Conservation (phyloP, 345 rosid genomes). For the Microcos paniculata region DNA sequence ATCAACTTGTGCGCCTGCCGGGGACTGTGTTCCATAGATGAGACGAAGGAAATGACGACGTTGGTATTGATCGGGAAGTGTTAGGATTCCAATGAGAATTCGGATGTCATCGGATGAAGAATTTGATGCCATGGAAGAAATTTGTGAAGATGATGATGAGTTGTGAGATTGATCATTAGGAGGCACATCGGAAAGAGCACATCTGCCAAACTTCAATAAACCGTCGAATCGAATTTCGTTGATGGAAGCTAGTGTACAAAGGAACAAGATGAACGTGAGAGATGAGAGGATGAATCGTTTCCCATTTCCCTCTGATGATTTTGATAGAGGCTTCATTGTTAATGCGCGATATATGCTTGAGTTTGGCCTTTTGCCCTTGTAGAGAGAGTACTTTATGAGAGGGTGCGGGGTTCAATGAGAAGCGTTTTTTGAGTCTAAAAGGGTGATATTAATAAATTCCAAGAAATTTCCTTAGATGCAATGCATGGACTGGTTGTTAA, state of each 20-base stretch:
- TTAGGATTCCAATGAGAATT: conserved; percentile 71
- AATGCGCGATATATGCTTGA: not conserved
- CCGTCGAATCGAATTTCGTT: conserved; percentile 15
- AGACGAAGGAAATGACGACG: conserved; percentile 72
- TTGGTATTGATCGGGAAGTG: conserved; percentile 78
- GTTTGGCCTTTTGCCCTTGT: not conserved
- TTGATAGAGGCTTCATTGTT: conserved; percentile 13
- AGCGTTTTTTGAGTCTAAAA: not conserved
- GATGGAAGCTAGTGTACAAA: conserved; percentile 20
- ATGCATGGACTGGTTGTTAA: conserved; percentile 12
- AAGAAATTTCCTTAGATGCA: conserved; percentile 6
- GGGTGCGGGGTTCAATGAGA: not conserved
- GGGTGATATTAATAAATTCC: conserved; percentile 1
- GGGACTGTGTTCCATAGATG: conserved; percentile 63
- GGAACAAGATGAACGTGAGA: conserved; percentile 13
- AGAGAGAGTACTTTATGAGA: not conserved
- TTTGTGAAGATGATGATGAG: conserved; percentile 18
- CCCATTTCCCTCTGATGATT: not conserved
- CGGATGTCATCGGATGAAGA: conserved; percentile 48
- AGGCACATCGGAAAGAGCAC: conserved; percentile 35
- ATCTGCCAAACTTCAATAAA: conserved; percentile 44
- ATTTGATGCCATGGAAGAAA: not conserved
- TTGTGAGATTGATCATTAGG: conserved; percentile 13
- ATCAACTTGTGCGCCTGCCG: conserved; percentile 46
- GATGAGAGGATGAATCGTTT: conserved; percentile 5